Percentiles rank a stretch among this genome's conserved stretches.
Conservation (phyloP, 805 yeast genomes). For the Kodamaea laetipori region DNA sequence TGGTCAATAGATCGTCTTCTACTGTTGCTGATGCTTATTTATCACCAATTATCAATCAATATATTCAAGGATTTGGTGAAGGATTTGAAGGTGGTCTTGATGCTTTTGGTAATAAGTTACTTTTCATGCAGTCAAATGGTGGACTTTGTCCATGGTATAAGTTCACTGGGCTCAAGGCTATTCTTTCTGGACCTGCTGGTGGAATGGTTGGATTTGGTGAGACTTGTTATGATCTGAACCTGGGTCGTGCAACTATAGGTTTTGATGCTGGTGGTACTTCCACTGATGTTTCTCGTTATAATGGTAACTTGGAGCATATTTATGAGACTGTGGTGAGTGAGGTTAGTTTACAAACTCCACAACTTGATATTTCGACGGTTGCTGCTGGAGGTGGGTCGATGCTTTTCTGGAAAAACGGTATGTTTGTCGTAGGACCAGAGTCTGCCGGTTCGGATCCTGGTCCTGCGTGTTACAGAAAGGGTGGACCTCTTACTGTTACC, state of each 20-base stretch:
- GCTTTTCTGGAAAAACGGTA: conserved; percentile 39
- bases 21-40: conserved; percentile 48
- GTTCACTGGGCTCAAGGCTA: conserved; percentile 86
- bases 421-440: conserved; percentile 44
- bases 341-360: conserved; percentile 47
- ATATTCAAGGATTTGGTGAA: conserved; percentile 37
- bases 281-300: conserved; percentile 46
- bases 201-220: conserved; percentile 93
- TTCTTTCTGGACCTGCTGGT: conserved; percentile 96
- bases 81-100: conserved; percentile 45
- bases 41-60: conserved; percentile 40
- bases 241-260: conserved; percentile 37
- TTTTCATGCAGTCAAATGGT: conserved; percentile 97
- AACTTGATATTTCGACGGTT: conserved; percentile 46
- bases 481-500: conserved; percentile 43
- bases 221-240: conserved; percentile 61
- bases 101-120: conserved; percentile 54
- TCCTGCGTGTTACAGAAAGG: conserved; percentile 43
- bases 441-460: conserved; percentile 45
- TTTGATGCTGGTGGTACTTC: conserved; percentile 50
- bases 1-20: conserved; percentile 44
- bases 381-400: conserved; percentile 52
- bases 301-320: conserved; percentile 44
- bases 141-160: conserved; percentile 83
- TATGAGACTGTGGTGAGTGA: conserved; percentile 48